Evolutionary conservation across 2,329 filamentous ascomycete genomes (phyloP), one percentile per base, ranked within the genome.

Genomic region (Microsporum audouinii): DNA sequence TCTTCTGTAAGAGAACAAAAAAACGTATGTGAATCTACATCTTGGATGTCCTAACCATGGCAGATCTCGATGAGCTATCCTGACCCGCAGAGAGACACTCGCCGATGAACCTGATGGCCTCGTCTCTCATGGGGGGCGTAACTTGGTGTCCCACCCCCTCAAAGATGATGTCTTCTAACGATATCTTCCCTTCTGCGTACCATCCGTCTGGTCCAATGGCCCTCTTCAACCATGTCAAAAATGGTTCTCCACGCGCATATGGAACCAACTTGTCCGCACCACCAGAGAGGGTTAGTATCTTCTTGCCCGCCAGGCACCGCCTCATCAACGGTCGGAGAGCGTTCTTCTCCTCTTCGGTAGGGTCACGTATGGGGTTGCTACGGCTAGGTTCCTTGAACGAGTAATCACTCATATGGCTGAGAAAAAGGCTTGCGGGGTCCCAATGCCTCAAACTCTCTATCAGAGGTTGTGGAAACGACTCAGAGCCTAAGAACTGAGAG

Each of bases 401-500:
- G 12, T 62, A 63, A 10, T 66, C 63, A 14, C 67, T 65, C 59
- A 73, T 64, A 0, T 79, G 77, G 53, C 82, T 82, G 3, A 95
- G 85, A 7, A 96, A 74, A 5, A 94, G 76, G 1, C 83, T 86
- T 23, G 87, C 88, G 0, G 92, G 91, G 68, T 99, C 94, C 62
- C 80, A 83, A 60, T 80, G 81, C 27, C 80, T 75, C 34, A 90
- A 82, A 0, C 83, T 80, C 0, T 80, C 74, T 0, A 91, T 75
- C 5, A 96, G 80, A 0, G 84, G 80, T 0, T 74, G 71, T 0
- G 92, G 91, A 67, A 96, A 96, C 69, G 91, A 88, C 43, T 75
- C 76, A 61, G 88, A 91, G 2, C 90, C 89, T 0, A 95, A 70
- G 68, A 97, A 95, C 0, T 80, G 74, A 0, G 77, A 73, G 0